Base-by-base conservation (phyloP, 1,139 yeast species). In the Diutina neorugosa region DNA sequence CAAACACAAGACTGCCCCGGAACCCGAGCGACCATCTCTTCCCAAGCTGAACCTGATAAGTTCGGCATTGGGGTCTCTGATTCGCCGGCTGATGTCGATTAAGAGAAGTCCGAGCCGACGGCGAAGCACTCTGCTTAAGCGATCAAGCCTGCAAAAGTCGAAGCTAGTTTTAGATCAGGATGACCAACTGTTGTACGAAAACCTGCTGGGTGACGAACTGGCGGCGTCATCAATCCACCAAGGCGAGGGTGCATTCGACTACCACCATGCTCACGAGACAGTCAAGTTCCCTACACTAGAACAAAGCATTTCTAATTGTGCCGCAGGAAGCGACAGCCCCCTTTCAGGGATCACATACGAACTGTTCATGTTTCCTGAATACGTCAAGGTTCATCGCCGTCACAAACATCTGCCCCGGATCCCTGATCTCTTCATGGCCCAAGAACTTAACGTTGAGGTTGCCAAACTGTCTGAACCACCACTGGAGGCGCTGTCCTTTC, bases 401-500 rank as follows among this genome's bases (percentile, higher is more conserved):
- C 70, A 74, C 55, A 73, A 70, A 54, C 68, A 67, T 52, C 70
- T 80, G 51, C 74, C 81, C 2, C 69, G 67, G 41, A 47, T 55
- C 56, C 78, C 78, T 58, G 70, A 84, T 55, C 64, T 89, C 52
- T 88, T 90, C 59, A 68, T 89, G 48, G 95, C 96, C 0, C 97
- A 90, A 65, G 95, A 89, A 65, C 69, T 90, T 56, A 71, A 73
- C 54, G 4, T 4, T 14, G 37, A 31, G 14, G 37, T 31, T 11
- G 37, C 37, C 14, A 18, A 16, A 14, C 51, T 21, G 23, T 50
- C 18, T 25, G 49, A 11, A 40, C 63, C 62, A 49, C 52, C 40
- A 55, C 47, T 14, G 52, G 49, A 11, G 55, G 54, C 34, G 52
- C 51, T 20, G 54, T 50, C 41, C 58, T 55, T 37, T 54, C 57